A percentile compares a stretch with the other conserved stretches of the same genome.
phyloP scores from a whole-genome alignment of 345 rosid species.

The Lepidium aucheri region DNA sequence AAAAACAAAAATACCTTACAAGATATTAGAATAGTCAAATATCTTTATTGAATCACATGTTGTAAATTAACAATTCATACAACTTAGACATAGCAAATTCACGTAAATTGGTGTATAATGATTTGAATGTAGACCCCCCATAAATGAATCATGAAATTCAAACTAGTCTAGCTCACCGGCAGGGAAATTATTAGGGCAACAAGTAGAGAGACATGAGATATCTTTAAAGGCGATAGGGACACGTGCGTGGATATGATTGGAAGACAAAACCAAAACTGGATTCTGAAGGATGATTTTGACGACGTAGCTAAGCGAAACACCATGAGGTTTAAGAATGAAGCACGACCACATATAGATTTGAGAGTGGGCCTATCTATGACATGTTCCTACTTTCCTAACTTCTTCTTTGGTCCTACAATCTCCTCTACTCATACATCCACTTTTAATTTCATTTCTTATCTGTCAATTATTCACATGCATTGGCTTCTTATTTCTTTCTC shows the following conservation, averaged over 20 bases:
- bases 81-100: neutral
- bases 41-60: neutral
- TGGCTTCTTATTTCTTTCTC: neutral
- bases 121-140: neutral
- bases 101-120: neutral
- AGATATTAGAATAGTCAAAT: neutral
- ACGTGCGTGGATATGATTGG: slow-evolving; percentile 12
- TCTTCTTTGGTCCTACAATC: slow-evolving; percentile 8
- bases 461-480: slow-evolving; percentile 28
- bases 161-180: slow-evolving; percentile 12
- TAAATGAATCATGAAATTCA: neutral
- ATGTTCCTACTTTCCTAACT: slow-evolving; percentile 19
- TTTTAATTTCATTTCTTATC: slow-evolving; percentile 17
- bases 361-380: slow-evolving; percentile 13
- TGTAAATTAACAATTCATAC: neutral
- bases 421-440: slow-evolving; percentile 17
- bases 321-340: slow-evolving; percentile 2
- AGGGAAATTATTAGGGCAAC: slow-evolving; percentile 6
- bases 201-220: slow-evolving; percentile 12
- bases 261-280: neutral
- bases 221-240: slow-evolving; percentile 8
- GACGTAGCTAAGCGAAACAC: slow-evolving; percentile 20
- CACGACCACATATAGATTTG: slow-evolving; percentile 17
- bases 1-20: neutral
- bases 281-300: slow-evolving; percentile 1